A percentile compares a stretch with the other conserved stretches of the same genome.
These are phyloP conservation scores for Gnaphalium uliginosum DNA, from an alignment of 129 eudicot species.

Conservation along the genomic window DNA sequence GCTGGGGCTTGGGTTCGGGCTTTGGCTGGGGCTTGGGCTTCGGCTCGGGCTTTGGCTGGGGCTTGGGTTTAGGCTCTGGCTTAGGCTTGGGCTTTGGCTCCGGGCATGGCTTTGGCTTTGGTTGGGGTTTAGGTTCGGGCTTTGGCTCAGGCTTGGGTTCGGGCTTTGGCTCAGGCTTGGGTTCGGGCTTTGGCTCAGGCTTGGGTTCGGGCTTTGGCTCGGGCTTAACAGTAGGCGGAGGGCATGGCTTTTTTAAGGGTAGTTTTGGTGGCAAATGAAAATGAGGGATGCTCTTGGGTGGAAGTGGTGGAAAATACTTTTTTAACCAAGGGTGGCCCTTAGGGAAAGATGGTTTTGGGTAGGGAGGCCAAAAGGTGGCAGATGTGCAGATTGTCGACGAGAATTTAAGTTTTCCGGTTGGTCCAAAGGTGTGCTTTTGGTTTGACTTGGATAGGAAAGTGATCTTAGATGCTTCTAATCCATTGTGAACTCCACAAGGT, in stretches of 20 bases:
- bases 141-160: constrained; percentile 25
- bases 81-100: constrained; percentile 25
- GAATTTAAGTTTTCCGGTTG: constrained; percentile 56
- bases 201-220: constrained; percentile 24
- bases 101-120: constrained; percentile 28
- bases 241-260: constrained; percentile 35
- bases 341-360: constrained; percentile 43
- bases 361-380: constrained; percentile 64
- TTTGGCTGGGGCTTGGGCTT: constrained; percentile 19
- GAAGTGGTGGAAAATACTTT: constrained; percentile 37
- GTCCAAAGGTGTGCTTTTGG: constrained; percentile 54
- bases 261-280: constrained; percentile 23
- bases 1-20: constrained; percentile 15
- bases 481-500: constrained; percentile 72
- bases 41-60: constrained; percentile 22
- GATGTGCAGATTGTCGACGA: constrained; percentile 69
- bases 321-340: constrained; percentile 40
- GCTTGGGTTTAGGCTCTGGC: constrained; percentile 25
- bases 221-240: constrained; percentile 37
- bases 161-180: constrained; percentile 8
- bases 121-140: constrained; percentile 25
- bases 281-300: constrained; percentile 29
- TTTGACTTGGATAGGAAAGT: constrained; percentile 36
- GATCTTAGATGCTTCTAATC: constrained; percentile 63
- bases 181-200: constrained; percentile 29